phyloP scores from a whole-genome alignment of 108 stramenopile genomes.

The Schizochytrium sp. region DNA sequence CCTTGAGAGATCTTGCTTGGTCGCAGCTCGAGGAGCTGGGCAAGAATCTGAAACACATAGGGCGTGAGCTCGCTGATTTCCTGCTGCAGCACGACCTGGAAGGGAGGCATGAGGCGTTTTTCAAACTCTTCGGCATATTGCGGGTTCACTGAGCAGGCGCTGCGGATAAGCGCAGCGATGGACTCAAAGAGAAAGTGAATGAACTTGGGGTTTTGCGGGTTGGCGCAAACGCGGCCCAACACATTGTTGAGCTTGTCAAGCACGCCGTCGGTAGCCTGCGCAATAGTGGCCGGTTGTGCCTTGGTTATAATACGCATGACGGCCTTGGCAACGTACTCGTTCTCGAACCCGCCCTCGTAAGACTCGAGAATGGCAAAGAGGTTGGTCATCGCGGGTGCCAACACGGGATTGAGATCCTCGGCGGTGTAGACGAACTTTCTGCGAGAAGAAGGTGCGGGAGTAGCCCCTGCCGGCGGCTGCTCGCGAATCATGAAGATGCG shows the following conservation, averaged over 20 bases:
- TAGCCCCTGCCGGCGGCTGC: not conserved
- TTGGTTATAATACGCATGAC: constrained; percentile 74
- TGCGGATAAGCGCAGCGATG: constrained; percentile 75
- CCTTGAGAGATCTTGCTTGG: constrained; percentile 28
- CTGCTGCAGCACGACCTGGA: constrained; percentile 77
- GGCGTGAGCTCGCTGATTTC: constrained; percentile 85
- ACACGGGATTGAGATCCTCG: constrained; percentile 59
- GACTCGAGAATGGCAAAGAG: constrained; percentile 75
- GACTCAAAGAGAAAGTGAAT: constrained; percentile 95
- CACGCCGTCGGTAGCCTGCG: constrained; percentile 61
- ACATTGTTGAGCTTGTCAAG: constrained; percentile 61
- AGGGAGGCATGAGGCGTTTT: constrained; percentile 76
- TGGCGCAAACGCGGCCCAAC: constrained; percentile 73
- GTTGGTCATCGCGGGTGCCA: constrained; percentile 70
- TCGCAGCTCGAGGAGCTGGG: constrained; percentile 74
- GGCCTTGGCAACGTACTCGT: constrained; percentile 95
- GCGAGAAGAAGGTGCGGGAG: not conserved
- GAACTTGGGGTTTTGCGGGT: constrained; percentile 90
- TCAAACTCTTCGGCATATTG: constrained; percentile 59
- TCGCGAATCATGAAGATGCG: constrained; percentile 65
- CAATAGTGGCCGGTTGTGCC: constrained; percentile 68
- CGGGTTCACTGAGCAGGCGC: constrained; percentile 65
- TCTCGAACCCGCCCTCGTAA: constrained; percentile 67
- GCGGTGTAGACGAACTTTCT: constrained; percentile 56
- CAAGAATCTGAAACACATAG: constrained; percentile 94